Base-by-base conservation (phyloP, 495 filamentous ascomycete genomes). In the Aspergillus coremiiformis region DNA sequence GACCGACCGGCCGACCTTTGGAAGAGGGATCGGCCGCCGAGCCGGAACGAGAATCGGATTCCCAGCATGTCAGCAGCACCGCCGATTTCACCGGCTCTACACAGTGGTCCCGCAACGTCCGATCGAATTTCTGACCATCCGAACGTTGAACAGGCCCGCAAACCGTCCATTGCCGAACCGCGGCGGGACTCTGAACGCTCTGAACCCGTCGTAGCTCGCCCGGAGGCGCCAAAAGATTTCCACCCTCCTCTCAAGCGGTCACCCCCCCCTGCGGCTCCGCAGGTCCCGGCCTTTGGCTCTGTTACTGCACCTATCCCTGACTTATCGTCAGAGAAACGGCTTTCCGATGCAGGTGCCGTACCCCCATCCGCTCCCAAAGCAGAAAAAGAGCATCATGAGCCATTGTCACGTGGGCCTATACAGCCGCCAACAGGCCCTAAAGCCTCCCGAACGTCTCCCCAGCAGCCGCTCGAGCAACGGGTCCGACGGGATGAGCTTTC, bases 261-360 rank as follows among this genome's bases (percentile, higher is more conserved):
- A 19, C 84, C 89, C 10, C 89, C 88, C 15, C 86, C 87, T n/a
- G 73, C 86, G 44, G 84, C 85, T 32, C 87, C 88, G 11, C 84
- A 87, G 27, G 89, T 91, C 3, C 89, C 89, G 15, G 85, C 87
- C 1, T 92, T 94, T 72, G 87, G 87, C 10, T 86, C 84, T 11
- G 60, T 76, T 1, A 58, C 63, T 20, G 59, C 66, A 15, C 67
- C 61, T 22, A 70, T 68, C 21, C 63, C 64, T 6, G 59, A 57
- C 42, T 37, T 57, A 10, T 54, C 60, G n/a, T 14, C 51, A 1
- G 51, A 62, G 15, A 77, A 75, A 59, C 57, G 58, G 15, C 22
- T 54, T 2, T 23, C 73, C 2, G 78, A 78, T 4, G 71, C 69
- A 30, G 66, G 72, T 29, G 59, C 72, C 26, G 47, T 67, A 5